These are phyloP conservation scores for Lichina pygmaea DNA, from an alignment of 495 filamentous ascomycete genomes.

Conservation along the genomic window DNA sequence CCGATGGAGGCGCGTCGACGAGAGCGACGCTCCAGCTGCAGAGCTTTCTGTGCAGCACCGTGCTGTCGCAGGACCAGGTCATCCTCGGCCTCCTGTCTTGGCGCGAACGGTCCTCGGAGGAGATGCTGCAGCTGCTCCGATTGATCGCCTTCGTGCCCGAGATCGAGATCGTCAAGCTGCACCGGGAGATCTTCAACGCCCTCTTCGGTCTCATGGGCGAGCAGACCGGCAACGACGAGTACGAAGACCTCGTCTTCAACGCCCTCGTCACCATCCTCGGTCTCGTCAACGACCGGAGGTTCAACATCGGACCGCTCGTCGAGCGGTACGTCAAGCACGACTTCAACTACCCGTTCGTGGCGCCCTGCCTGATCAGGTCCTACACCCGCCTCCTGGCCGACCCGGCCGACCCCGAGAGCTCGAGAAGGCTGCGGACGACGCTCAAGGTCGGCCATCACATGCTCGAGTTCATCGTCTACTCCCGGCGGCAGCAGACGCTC, in stretches of 20 bases:
- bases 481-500: conserved; percentile 57
- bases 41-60: conserved; percentile 84
- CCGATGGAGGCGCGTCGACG: not conserved
- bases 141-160: conserved; percentile 82
- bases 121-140: conserved; percentile 46
- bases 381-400: conserved; percentile 60
- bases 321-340: conserved; percentile 71
- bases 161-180: conserved; percentile 86
- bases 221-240: conserved; percentile 66
- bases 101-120: conserved; percentile 42
- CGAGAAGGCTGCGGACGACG: conserved; percentile 63
- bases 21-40: conserved; percentile 39
- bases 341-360: conserved; percentile 87
- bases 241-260: conserved; percentile 79
- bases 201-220: conserved; percentile 79
- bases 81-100: conserved; percentile 66
- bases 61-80: conserved; percentile 80
- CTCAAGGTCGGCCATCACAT: conserved; percentile 89
- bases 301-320: conserved; percentile 70
- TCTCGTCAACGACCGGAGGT: conserved; percentile 82
- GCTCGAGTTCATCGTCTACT: conserved; percentile 84
- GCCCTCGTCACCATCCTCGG: conserved; percentile 71
- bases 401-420: conserved; percentile 50
- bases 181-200: conserved; percentile 72
- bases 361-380: conserved; percentile 69